A percentile compares a stretch with the other conserved stretches of the same genome.
These are phyloP conservation scores for Fonsecaea pedrosoi DNA, from an alignment of 2,329 filamentous ascomycete species.

Conservation along the genomic window DNA sequence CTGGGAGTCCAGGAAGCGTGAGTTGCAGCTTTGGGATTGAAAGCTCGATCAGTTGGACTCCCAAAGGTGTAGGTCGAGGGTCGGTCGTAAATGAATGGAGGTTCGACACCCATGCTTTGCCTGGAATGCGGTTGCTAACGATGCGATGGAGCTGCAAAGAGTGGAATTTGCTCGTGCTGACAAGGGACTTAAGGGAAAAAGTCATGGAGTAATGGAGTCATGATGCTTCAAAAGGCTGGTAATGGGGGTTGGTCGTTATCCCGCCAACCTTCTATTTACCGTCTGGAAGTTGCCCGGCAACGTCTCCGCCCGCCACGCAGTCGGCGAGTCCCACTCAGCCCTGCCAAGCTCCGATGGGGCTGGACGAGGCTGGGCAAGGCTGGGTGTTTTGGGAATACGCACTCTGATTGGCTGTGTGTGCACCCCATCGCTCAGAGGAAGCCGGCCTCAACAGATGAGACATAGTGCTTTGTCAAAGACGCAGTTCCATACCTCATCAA, in stretches of 20 bases:
- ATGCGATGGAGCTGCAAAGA: constrained; percentile 5
- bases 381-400: background rate
- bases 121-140: constrained; percentile 12
- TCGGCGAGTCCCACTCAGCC: background rate
- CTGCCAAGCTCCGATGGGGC: background rate
- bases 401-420: background rate
- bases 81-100: constrained; percentile 77
- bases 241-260: background rate
- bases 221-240: constrained; percentile 11
- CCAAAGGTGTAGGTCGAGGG: constrained; percentile 61
- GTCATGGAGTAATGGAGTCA: background rate
- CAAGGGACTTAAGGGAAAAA: constrained; percentile 14
- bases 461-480: background rate
- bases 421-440: background rate
- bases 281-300: constrained; percentile 16
- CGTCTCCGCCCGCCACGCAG: background rate
- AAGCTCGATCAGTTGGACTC: constrained; percentile 61
- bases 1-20: constrained; percentile 75
- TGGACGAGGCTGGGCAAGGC: constrained; percentile 1
- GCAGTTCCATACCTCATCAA: background rate
- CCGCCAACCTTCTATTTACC: constrained; percentile 16
- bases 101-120: constrained; percentile 59
- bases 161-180: constrained; percentile 20
- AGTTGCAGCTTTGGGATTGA: constrained; percentile 86
- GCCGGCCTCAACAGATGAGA: background rate